Evolutionary conservation across 306 rosid species (phyloP), one percentile per base, ranked within the genome.

Genomic region (Quercus suber): DNA sequence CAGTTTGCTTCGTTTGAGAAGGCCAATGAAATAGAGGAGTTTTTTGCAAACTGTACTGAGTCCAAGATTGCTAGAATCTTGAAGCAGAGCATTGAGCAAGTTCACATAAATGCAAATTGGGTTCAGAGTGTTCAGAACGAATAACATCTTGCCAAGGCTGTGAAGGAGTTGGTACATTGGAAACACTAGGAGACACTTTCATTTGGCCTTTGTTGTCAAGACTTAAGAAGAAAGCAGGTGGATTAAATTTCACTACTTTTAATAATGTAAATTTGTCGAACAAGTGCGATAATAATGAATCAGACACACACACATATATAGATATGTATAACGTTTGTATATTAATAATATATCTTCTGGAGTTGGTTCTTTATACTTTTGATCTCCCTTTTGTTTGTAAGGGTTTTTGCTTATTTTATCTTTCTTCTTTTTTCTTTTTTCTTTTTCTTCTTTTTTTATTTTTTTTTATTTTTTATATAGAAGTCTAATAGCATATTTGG

Each of bases 1-100:
- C 94, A 95, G 99, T 93, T 95, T 90, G 85, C 99, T 53, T 90
- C 98, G 11, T 43, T 77, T 74, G 99, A 95, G 84, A 91, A 93
- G 87, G 93, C 87, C 1, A 85, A 84, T 77, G 99, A 92, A 81
- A 81, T 89, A 15, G 94, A 95, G 84, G 98, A 91, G 76, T 95
- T 95, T 90, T 92, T 92, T 76, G 88, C 85, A 27, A 79, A 18
- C 81, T 92, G 76, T 59, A 55, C 70, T 9, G 86, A 52, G 77
- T 83, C 89, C 1, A 25, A 91, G 12, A 83, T 93, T 51, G 86
- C 89, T 41, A 90, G 99, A 88, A 93, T 94, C n/a, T 63, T 95
- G 80, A 95, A 85, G 89, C 99, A 95, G 90, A 95, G 99, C 85
- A 86, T 91, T 28, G 99, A 93, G 87, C 82, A 88, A 20, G 92